phyloP scores from a whole-genome alignment of 495 filamentous ascomycete genomes.

The Neurospora hispaniola region DNA sequence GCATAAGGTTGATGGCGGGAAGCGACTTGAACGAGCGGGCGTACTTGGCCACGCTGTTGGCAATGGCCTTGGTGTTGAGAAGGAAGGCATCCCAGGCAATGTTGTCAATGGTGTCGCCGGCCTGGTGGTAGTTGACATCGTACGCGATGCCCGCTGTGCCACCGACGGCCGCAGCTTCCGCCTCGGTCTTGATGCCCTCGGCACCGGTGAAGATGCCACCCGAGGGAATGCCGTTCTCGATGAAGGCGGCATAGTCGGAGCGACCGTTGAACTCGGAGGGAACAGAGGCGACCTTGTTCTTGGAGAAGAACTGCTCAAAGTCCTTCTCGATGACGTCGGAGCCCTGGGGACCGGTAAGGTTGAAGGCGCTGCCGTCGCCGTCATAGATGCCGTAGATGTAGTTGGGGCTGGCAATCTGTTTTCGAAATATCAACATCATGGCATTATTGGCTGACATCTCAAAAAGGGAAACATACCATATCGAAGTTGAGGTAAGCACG shows the following conservation, averaged over 20 bases:
- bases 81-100: slow-evolving; percentile 49
- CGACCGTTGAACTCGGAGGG: slow-evolving; percentile 52
- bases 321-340: slow-evolving; percentile 52
- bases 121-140: slow-evolving; percentile 54
- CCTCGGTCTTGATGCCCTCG: slow-evolving; percentile 52
- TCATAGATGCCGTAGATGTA: slow-evolving; percentile 60
- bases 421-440: background rate
- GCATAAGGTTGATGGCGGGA: slow-evolving; percentile 7
- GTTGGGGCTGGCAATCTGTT: slow-evolving; percentile 55
- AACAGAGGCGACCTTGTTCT: slow-evolving; percentile 29
- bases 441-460: background rate
- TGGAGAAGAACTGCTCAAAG: slow-evolving; percentile 51
- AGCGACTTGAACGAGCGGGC: slow-evolving; percentile 34
- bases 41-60: slow-evolving; percentile 54
- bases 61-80: slow-evolving; percentile 50
- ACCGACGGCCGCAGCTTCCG: slow-evolving; percentile 46
- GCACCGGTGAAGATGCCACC: slow-evolving; percentile 64
- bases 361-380: slow-evolving; percentile 54
- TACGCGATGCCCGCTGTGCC: slow-evolving; percentile 47
- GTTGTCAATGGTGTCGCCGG: slow-evolving; percentile 49
- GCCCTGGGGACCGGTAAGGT: slow-evolving; percentile 50
- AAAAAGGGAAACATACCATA: slow-evolving; percentile 33
- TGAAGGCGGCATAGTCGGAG: slow-evolving; percentile 60
- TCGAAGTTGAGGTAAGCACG: slow-evolving; percentile 66
- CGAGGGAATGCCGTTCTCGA: slow-evolving; percentile 49